These are phyloP conservation scores for Colletotrichum cuscutae DNA, from an alignment of 2,329 filamentous ascomycete species.

Conservation along the genomic window DNA sequence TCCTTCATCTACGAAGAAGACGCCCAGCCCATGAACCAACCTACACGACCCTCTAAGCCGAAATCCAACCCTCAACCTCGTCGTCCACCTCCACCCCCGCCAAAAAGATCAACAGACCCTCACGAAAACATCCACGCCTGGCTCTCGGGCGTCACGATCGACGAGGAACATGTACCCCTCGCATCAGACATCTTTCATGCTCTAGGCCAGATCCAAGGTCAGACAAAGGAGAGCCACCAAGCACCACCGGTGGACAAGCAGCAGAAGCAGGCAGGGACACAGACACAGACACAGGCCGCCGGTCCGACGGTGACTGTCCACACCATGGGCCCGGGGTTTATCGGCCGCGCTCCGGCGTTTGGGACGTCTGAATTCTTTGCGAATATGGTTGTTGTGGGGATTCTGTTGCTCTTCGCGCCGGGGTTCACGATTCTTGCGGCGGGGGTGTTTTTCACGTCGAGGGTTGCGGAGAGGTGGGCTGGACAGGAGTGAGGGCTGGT, in stretches of 20 bases:
- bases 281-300: too few relatives aligned
- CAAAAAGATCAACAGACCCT: not conserved
- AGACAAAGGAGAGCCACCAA: not conserved
- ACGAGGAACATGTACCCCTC: conserved; percentile 16
- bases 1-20: conserved; percentile 16
- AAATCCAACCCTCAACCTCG: not conserved
- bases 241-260: not conserved
- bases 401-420: conserved; percentile 27
- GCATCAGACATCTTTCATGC: conserved; percentile 14
- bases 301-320: conserved; percentile 14
- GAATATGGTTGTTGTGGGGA: conserved; percentile 19
- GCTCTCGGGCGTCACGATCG: conserved; percentile 18
- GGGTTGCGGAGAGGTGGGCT: conserved; percentile 27
- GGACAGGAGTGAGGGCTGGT: not conserved
- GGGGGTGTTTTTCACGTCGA: conserved; percentile 25
- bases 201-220: not conserved
- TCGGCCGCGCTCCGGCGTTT: conserved; percentile 23
- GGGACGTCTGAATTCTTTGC: conserved; percentile 26
- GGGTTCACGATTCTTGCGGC: conserved; percentile 29
- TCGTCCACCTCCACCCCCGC: not conserved
- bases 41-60: not conserved
- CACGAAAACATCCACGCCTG: conserved; percentile 24
- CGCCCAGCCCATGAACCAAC: not conserved
- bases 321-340: conserved; percentile 24
- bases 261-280: not conserved